A percentile compares a stretch with the other conserved stretches of the same genome.
Conservation (phyloP, 2,329 filamentous ascomycete species). For the Colletotrichum horii region DNA sequence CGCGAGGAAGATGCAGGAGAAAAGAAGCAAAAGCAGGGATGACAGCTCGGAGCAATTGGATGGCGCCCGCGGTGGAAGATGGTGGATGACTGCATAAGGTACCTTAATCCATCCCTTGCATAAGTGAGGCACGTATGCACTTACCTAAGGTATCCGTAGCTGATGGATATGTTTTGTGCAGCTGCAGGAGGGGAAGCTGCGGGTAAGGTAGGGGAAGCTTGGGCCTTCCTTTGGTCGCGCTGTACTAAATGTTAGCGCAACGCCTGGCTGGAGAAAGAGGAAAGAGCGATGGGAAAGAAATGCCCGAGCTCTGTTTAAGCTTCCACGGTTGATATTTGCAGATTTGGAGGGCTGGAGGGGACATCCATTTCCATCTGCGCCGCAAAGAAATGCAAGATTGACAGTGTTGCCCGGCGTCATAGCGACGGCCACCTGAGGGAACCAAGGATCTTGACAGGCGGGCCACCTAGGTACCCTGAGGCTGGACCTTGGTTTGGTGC, state of each 20-base stretch:
- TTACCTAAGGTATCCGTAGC: background rate
- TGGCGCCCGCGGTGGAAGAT: background rate
- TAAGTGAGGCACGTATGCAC: too few species aligned
- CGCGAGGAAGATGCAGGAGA: background rate
- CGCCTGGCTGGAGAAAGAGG: background rate
- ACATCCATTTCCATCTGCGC: background rate
- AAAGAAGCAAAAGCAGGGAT: background rate
- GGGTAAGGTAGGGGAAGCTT: background rate
- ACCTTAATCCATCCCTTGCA: background rate
- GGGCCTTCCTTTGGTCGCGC: background rate
- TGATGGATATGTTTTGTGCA: background rate
- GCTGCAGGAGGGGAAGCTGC: background rate
- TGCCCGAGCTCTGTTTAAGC: background rate
- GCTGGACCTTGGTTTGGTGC: too few species aligned
- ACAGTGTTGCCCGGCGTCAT: background rate
- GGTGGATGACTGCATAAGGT: background rate
- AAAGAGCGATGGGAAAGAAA: background rate
- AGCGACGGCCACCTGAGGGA: background rate
- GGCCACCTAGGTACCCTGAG: background rate
- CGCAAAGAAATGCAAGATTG: conserved; percentile 4
- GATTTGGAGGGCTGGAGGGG: too few species aligned
- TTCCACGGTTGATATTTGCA: background rate
- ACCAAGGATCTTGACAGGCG: background rate
- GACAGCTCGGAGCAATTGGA: conserved; percentile 4
- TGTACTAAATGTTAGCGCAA: background rate